Base-by-base conservation (phyloP, 2,329 filamentous ascomycete genomes). In the Escovopsis sp. region DNA sequence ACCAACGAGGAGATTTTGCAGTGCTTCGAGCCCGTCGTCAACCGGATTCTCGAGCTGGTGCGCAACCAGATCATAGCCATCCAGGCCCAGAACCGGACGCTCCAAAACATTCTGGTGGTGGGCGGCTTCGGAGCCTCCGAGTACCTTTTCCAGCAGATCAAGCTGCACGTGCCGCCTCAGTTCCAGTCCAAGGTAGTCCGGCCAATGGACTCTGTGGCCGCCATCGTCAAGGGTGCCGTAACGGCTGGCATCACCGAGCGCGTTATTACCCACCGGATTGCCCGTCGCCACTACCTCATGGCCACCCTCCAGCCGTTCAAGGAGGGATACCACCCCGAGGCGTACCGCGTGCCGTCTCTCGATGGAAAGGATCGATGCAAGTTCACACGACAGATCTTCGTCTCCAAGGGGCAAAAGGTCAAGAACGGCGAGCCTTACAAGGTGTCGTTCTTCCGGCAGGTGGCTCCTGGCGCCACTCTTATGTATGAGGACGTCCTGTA, bases 401-500 rank as follows among this genome's bases (percentile, higher is more conserved):
- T 98, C 44, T 90, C 94, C 52, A 96, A 94, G 65, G 90, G 90
- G 13, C 90, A 98, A 59, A 81, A 92, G 58, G 87, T 98, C 61
- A 96, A 96, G 77, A 96, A 94, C 57, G 90, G 90, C 49, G 90
- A 98, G 62, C 88, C 90, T 2, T 88, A 96, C 62, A 96, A 96
- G 68, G 90, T 96, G 31, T 93, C 84, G 9, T 96, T 96, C 63
- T 96, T 98, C 76, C 72, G 90, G 58, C 90, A 96, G 58, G 90
- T 98, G 36, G 90, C 90, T 5, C 90, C 90, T 1, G 90, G 90
- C 34, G 90, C 90, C 25, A 96, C 88, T 1, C 75, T 98, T 48
- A 96, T 98, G 90, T 98, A 98, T 57, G 90, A 98, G 65, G 90
- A 98, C 62, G 88, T 96, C 36, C 61, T 96, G 39, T 96, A 94